Percentiles rank a stretch among this genome's conserved stretches.
Conservation (phyloP, 768 basidiomycete genomes). For the Amanita pseudoporphyria region DNA sequence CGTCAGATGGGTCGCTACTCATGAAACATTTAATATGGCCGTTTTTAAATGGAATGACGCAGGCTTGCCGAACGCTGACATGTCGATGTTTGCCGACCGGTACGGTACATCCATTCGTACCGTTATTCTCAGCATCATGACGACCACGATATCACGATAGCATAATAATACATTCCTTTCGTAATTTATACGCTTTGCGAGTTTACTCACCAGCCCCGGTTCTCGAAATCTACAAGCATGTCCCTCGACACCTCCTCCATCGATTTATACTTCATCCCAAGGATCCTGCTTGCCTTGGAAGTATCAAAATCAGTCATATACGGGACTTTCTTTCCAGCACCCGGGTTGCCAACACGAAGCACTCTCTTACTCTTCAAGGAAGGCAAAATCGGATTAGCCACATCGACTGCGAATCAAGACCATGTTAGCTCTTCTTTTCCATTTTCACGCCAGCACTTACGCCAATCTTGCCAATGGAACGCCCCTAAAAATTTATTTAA, state of each 20-base stretch:
- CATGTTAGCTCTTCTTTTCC: neutral
- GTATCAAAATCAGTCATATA: neutral
- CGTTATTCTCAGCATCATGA: too few species aligned
- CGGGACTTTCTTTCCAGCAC: neutral
- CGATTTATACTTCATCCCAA: neutral
- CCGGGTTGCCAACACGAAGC: constrained; percentile 14
- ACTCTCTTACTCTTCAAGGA: constrained; percentile 14
- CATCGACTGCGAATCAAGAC: constrained; percentile 21
- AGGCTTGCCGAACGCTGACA: too few species aligned
- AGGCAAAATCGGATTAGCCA: constrained; percentile 18
- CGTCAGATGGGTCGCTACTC: too few species aligned
- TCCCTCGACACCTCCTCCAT: constrained; percentile 8
- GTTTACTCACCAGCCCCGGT: too few species aligned
- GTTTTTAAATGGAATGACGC: too few species aligned
- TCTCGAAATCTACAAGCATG: too few species aligned
- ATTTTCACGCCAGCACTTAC: constrained; percentile 13
- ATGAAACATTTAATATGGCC: too few species aligned
- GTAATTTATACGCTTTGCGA: too few species aligned
- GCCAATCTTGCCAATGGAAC: constrained; percentile 26
- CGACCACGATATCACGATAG: too few species aligned
- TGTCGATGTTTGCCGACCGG: too few species aligned
- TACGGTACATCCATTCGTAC: too few species aligned
- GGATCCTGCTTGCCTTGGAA: neutral
- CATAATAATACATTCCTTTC: too few species aligned
- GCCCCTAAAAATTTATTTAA: constrained; percentile 9